Evolutionary conservation across 768 basidiomycete species (phyloP).

Genomic region (Mycena vitilis): DNA sequence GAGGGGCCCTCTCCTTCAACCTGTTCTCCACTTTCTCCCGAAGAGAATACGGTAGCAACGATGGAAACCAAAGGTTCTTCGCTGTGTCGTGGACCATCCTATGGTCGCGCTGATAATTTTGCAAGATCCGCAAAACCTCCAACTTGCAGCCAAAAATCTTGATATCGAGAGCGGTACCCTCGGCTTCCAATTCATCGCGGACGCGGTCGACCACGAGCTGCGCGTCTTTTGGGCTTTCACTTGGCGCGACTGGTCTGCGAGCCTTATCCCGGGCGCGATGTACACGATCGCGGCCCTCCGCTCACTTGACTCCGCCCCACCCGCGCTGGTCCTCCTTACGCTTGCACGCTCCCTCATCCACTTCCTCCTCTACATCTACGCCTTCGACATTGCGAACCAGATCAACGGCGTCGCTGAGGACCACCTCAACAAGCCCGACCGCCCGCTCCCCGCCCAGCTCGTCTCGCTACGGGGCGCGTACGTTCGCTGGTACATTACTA

Average conservation of each 20-base stretch:
- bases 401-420: slow-evolving; percentile 34
- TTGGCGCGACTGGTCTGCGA: slow-evolving; percentile 33
- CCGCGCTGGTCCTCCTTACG: background rate
- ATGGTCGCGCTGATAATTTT: background rate
- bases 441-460: slow-evolving; percentile 27
- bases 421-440: slow-evolving; percentile 34
- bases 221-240: slow-evolving; percentile 33
- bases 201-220: slow-evolving; percentile 27
- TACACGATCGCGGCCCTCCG: slow-evolving; percentile 32
- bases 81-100: background rate
- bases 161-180: slow-evolving; percentile 12
- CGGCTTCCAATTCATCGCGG: slow-evolving; percentile 18
- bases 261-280: slow-evolving; percentile 29
- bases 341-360: slow-evolving; percentile 29
- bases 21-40: too few relatives aligned
- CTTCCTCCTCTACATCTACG: slow-evolving; percentile 34
- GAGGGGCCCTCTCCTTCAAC: too few relatives aligned
- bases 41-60: background rate
- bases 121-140: background rate
- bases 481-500: slow-evolving; percentile 26
- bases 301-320: slow-evolving; percentile 16
- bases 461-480: slow-evolving; percentile 25
- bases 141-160: background rate
- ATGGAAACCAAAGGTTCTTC: background rate
- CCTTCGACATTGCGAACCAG: slow-evolving; percentile 35